Base-by-base conservation (phyloP, 2,329 filamentous ascomycete species). In the Seiridium unicorne region DNA sequence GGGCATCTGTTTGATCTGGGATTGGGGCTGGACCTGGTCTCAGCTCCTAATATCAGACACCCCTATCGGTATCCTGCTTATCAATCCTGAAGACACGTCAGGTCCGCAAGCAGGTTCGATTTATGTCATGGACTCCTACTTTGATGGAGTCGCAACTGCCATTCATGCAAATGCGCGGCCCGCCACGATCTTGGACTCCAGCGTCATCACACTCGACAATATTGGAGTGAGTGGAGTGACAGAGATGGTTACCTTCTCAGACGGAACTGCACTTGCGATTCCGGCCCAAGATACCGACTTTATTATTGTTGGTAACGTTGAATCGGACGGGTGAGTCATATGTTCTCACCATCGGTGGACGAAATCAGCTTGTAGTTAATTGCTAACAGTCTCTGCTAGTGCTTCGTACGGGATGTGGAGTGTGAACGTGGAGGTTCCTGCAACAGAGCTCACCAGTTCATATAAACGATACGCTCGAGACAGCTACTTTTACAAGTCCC, bases 81-180 rank as follows among this genome's bases (percentile, higher is more conserved):
- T 83, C 54, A 81, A 87, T 46, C 26, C 18, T 4, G 65, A 71
- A 72, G 78, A 76, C 2, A 77, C 75, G 13, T 57, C 13, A 1
- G 62, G 61, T 13, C 31, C 11, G 31, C 62, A 73, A 6, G 81
- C 84, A 6, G 85, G 84, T 13, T 85, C 82, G 0, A 75, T 87
- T 4, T 82, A 79, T 3, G 67, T 88, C 11, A 70, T 88, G n/a
- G 86, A 89, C 67, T 82, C 78, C 60, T 75, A 72, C 11, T 80
- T 88, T 63, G 75, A 66, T 38, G 78, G 83, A 62, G 82, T 79
- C 0, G 65, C 70, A 0, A 74, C 81, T n/a, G 84, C 78, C 35
- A 77, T 88, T 38, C 44, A n/a, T 11, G 26, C 44, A 1, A 46
- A 61, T 75, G 2, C 84, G 82, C 2, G 75, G 77, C 1, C 78